These are phyloP conservation scores for Cymbidium sinense DNA, from an alignment of 106 monocot genomes.

Conservation along the genomic window DNA sequence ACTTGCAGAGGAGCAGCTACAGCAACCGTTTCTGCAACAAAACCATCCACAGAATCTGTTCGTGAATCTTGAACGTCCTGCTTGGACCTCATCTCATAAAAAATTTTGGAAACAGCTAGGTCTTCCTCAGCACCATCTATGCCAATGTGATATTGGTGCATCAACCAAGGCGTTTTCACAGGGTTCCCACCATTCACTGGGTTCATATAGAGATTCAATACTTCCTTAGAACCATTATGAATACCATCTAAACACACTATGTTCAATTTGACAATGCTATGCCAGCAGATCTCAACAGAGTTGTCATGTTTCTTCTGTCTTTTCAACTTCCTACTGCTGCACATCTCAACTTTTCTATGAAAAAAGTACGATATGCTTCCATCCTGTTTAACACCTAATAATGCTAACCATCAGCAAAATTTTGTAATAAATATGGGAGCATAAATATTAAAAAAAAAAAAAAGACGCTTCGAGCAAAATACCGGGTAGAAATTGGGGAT, in stretches of 20 bases:
- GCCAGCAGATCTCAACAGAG: constrained; percentile 43
- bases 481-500: constrained; percentile 70
- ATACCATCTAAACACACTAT: constrained; percentile 52
- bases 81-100: constrained; percentile 35
- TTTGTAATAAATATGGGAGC: background rate
- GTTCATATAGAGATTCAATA: constrained; percentile 43
- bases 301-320: constrained; percentile 5
- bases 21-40: constrained; percentile 12
- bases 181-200: constrained; percentile 24
- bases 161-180: constrained; percentile 71
- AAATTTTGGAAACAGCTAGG: constrained; percentile 72
- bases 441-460: background rate
- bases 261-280: constrained; percentile 44
- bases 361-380: constrained; percentile 85
- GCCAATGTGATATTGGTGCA: constrained; percentile 79
- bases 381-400: constrained; percentile 75
- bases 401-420: background rate
- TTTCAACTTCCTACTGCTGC: constrained; percentile 22
- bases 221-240: constrained; percentile 54
- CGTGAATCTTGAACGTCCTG: constrained; percentile 4
- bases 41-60: constrained; percentile 7
- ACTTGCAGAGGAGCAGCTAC: constrained; percentile 1
- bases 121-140: constrained; percentile 41
- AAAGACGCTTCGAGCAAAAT: constrained; percentile 2
- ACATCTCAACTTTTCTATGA: constrained; percentile 52